A percentile compares a stretch with the other conserved stretches of the same genome.
These are phyloP conservation scores for Stephania cephalantha DNA, from an alignment of 164 flowering plant genomes.

Conservation along the genomic window DNA sequence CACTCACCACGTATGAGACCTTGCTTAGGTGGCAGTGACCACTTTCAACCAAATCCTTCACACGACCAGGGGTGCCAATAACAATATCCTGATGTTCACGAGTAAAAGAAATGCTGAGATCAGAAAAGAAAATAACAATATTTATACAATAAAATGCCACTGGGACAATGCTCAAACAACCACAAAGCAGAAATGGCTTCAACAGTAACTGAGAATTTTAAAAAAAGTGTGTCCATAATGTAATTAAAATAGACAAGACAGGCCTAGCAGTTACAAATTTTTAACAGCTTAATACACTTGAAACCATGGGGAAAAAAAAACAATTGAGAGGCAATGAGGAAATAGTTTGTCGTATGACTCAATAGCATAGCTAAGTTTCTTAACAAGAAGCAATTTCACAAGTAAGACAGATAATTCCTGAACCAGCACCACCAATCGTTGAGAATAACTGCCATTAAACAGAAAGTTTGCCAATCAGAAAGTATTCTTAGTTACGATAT, in stretches of 20 bases:
- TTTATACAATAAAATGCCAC: neutral
- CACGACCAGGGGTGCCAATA: conserved; percentile 93
- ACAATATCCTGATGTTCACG: conserved; percentile 72
- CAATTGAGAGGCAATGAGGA: neutral
- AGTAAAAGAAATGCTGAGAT: neutral
- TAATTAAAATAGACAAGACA: neutral
- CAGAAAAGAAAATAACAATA: neutral
- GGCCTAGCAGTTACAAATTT: neutral
- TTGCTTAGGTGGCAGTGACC: conserved; percentile 63
- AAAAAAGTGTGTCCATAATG: neutral
- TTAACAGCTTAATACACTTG: neutral
- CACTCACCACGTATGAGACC: conserved; percentile 93
- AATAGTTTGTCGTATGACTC: neutral
- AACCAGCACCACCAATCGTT: neutral
- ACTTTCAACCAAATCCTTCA: conserved; percentile 79
- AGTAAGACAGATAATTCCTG: neutral
- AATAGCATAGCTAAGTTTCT: neutral
- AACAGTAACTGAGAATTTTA: neutral
- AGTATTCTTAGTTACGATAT: too few relatives aligned
- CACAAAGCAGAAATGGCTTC: neutral
- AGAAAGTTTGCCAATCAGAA: neutral
- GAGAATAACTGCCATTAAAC: neutral
- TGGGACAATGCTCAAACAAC: neutral
- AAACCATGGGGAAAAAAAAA: neutral
- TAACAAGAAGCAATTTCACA: neutral